Evolutionary conservation across 108 stramenopile species (phyloP), one percentile per base, ranked within the genome.

Genomic region (Nannochloropsis gaditana): DNA sequence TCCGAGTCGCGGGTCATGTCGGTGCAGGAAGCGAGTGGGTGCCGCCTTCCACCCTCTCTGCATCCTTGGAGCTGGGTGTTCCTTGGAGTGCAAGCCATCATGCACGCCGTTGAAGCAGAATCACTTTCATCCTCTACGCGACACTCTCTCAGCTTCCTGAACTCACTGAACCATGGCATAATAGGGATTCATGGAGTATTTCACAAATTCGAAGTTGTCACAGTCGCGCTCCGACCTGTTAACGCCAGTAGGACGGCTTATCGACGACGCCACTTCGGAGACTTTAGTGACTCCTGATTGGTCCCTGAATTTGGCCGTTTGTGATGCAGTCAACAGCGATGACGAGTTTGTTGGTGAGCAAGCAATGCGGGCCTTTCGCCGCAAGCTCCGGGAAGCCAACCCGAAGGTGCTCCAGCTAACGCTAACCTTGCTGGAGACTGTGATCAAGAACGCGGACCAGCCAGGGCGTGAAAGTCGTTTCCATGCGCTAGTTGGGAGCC

Each of bases 261-360:
- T 87, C 3, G 83, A 87, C 10, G 15, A 17, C 42, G 86, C 84
- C n/a, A 87, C 86, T 19, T 44, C 83, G 5, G 44, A 42, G n/a
- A 44, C 73, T 17, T 41, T 43, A 84, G 10, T 87, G 2, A 83
- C 21, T 31, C 86, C 86, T 9, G 86, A 87, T 84, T 87, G 86
- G 86, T 17, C 83, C 11, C 21, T 80, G 83, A 87, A 87, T 21
- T 21, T 87, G 83, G 81, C 83, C 9, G 42, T 87, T 11, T 87
- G 86, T 42, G 86, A 87, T 43, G 50, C 15, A 5, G 43, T 87
- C 50, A 87, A 84, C 59, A 6, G 79, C 45, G 44, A 45, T 11
- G 9, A 21, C 43, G 86, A 87, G 15, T 31, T 10, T 15, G n/a
- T 2, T 4, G 59, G 59, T 15, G 59, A 73, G 59, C 59, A 73